phyloP scores from a whole-genome alignment of 2,329 filamentous ascomycete genomes.

The Phoma sp. region DNA sequence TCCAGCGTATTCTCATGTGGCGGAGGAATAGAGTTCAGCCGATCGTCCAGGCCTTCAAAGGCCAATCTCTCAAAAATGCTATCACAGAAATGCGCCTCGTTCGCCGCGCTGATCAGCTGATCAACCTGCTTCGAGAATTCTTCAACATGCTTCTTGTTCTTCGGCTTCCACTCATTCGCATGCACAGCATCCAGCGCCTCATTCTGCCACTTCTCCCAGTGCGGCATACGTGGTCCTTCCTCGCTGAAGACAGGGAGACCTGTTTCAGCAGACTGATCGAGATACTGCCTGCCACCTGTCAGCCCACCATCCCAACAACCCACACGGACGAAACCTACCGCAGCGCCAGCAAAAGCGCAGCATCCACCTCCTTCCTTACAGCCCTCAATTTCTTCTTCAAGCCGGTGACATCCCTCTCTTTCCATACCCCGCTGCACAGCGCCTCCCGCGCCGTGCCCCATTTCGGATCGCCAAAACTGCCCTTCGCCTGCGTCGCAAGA shows the following conservation, averaged over 20 bases:
- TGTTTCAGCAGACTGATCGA: conserved; percentile 40
- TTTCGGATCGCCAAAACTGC: conserved; percentile 28
- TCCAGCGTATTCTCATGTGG: conserved; percentile 32
- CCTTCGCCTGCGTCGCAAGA: conserved; percentile 29
- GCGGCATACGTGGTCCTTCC: conserved; percentile 23
- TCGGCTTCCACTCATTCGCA: conserved; percentile 35
- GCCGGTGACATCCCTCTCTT: conserved; percentile 37
- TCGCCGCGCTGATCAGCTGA: conserved; percentile 25
- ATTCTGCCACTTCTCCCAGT: conserved; percentile 40
- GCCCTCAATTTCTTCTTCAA: conserved; percentile 35
- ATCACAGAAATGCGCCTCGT: conserved; percentile 32
- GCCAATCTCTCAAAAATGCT: conserved; percentile 31
- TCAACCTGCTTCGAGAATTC: conserved; percentile 39
- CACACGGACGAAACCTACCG: conserved; percentile 8
- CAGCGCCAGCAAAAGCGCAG: conserved; percentile 34
- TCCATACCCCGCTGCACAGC: conserved; percentile 45
- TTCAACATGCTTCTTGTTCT: conserved; percentile 40
- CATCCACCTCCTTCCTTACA: conserved; percentile 35
- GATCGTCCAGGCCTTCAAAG: conserved; percentile 35
- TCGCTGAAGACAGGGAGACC: conserved; percentile 33
- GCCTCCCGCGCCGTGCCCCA: conserved; percentile 35
- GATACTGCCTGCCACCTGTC: conserved; percentile 28
- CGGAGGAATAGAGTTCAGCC: conserved; percentile 29
- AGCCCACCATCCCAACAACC: neutral
- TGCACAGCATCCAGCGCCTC: conserved; percentile 35